phyloP scores from a whole-genome alignment of 2,329 filamentous ascomycete genomes.

The Hypoxylon sp. region DNA sequence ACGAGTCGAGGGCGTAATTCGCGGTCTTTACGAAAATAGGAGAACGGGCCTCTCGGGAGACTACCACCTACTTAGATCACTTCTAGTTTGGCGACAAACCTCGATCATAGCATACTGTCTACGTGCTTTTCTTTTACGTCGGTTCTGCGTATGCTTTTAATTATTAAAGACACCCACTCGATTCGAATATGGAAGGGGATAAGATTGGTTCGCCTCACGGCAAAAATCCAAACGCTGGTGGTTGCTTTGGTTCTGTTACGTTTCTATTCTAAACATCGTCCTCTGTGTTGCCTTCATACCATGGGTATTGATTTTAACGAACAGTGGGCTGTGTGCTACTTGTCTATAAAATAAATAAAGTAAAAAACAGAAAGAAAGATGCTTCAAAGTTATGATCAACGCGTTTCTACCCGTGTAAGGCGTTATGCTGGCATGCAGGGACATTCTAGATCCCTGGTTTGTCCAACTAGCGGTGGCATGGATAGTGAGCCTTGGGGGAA shows the following conservation, averaged over 20 bases:
- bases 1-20: constrained; percentile 40
- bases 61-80: constrained; percentile 47
- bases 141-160: constrained; percentile 40
- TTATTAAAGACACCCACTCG: constrained; percentile 36
- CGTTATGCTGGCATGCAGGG: constrained; percentile 3
- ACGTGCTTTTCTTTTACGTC: constrained; percentile 41
- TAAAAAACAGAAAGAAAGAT: constrained; percentile 8
- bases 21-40: constrained; percentile 36
- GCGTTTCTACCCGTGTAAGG: constrained; percentile 17
- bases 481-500: constrained; percentile 3
- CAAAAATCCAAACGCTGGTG: constrained; percentile 50
- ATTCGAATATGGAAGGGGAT: constrained; percentile 44
- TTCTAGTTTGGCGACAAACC: constrained; percentile 53
- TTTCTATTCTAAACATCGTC: constrained; percentile 27
- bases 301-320: constrained; percentile 32
- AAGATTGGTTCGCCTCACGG: constrained; percentile 57
- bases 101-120: constrained; percentile 48
- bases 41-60: constrained; percentile 35
- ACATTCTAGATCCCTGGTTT: constrained; percentile 18
- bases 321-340: constrained; percentile 15
- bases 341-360: constrained; percentile 19
- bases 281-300: constrained; percentile 29
- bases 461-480: constrained; percentile 25
- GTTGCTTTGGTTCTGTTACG: constrained; percentile 48
- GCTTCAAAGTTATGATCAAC: constrained; percentile 19